phyloP scores from a whole-genome alignment of 176 grass and related monocot genomes.

The Luzula sylvatica region DNA sequence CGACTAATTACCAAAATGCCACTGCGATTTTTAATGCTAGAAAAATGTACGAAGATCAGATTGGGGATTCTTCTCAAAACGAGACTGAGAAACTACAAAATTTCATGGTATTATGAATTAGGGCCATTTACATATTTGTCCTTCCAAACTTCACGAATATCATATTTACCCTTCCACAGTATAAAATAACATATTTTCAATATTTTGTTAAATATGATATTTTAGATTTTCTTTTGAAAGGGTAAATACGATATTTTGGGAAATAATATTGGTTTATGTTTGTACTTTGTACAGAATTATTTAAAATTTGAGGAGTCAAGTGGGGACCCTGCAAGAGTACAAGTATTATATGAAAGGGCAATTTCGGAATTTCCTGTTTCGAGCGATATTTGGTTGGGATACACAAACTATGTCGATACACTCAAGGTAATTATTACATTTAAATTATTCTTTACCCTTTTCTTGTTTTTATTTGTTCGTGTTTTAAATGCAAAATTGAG shows the following conservation, averaged over 20 bases:
- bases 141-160: no score
- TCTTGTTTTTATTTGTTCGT: no score
- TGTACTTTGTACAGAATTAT: slow-evolving; percentile 54
- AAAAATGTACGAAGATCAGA: slow-evolving; percentile 67
- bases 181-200: not conserved
- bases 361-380: slow-evolving; percentile 73
- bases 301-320: slow-evolving; percentile 82
- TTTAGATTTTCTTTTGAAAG: slow-evolving; percentile 10
- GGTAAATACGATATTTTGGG: not conserved
- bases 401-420: slow-evolving; percentile 67
- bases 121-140: no score
- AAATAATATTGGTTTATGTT: slow-evolving; percentile 2
- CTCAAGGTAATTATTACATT: slow-evolving; percentile 58
- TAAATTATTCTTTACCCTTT: not conserved
- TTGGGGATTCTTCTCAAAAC: slow-evolving; percentile 31
- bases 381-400: slow-evolving; percentile 67
- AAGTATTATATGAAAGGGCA: slow-evolving; percentile 79
- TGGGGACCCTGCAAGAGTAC: slow-evolving; percentile 76
- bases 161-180: no score
- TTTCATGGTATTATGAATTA: slow-evolving; percentile 45
- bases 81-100: slow-evolving; percentile 59
- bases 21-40: slow-evolving; percentile 63
- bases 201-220: slow-evolving; percentile 9
- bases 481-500: no score
- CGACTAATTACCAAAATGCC: slow-evolving; percentile 58